A percentile compares a stretch with the other conserved stretches of the same genome.
Conservation (phyloP, 345 rosid genomes). For the Atalantia buxifolia region DNA sequence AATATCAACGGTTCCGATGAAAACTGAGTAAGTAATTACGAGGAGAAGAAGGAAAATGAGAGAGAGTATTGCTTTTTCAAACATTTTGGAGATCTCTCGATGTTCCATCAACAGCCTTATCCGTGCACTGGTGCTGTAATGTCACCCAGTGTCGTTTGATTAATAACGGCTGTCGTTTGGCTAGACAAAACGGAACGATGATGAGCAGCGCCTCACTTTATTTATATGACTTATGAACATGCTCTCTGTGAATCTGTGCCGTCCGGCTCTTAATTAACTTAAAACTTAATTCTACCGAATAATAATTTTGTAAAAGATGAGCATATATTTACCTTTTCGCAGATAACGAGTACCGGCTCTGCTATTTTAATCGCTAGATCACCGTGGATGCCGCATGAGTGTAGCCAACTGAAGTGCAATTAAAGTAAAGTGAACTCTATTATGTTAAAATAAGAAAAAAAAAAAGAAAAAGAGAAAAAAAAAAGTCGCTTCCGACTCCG, state of each 20-base stretch:
- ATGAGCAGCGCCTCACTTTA: neutral
- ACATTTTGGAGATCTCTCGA: conserved; percentile 29
- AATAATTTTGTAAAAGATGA: neutral
- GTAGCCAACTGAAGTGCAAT: neutral
- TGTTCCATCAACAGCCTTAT: neutral
- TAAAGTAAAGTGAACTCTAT: neutral
- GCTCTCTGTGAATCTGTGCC: neutral
- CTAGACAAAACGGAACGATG: neutral
- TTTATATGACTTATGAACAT: neutral
- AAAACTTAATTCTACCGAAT: neutral
- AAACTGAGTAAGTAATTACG: conserved; percentile 44
- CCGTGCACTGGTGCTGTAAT: neutral
- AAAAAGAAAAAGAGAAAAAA: too few relatives aligned
- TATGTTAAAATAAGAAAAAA: neutral
- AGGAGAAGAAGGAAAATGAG: conserved; percentile 37
- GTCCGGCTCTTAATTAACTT: neutral
- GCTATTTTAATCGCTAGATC: neutral
- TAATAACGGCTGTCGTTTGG: neutral
- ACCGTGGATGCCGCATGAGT: neutral
- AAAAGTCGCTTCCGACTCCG: too few relatives aligned
- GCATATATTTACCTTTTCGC: neutral
- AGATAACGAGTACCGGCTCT: neutral
- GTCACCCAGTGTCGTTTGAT: neutral
- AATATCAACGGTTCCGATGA: conserved; percentile 53
- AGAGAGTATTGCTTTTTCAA: conserved; percentile 38